Evolutionary conservation across 2,329 filamentous ascomycete species (phyloP), one percentile per base, ranked within the genome.

Genomic region (Fusarium keratoplasticum): DNA sequence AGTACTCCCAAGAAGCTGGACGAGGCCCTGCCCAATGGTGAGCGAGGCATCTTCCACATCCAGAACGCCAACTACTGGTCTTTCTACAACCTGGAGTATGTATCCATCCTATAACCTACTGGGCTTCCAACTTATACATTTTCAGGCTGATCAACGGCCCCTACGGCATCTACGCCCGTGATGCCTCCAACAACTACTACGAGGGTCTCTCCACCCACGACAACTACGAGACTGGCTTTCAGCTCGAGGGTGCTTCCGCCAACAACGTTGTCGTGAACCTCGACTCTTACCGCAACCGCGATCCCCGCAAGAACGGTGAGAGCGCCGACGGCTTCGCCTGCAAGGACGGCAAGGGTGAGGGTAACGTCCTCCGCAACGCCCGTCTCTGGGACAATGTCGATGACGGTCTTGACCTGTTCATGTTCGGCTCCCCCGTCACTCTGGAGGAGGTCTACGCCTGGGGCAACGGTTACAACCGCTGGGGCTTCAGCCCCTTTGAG

Each of bases 381-480:
- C 82, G 86, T 20, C 80, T 87, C 0, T 88, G 85, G 85, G 82
- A 88, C 62, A 88, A 88, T 35, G 86, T 87, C 8, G 86, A 88
- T 42, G 86, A 88, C 61, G 86, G 86, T 29, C 70, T 80, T 0
- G 79, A 80, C 14, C 42, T 80, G 2, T 80, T 29, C 42, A 74
- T 78, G 65, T 87, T 87, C 68, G 82, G 81, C 62, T 85, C 82
- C 7, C 77, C 82, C 9, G 72, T 87, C 13, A 86, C 84, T 1
- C 80, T 87, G 42, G 80, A 85, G 31, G 84, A 87, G 47, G 84
- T 83, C 0, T 81, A 85, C 38, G 76, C 85, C 0, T 87, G 84
- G 84, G 84, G 85, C 25, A 87, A 87, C 64, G 85, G 85, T 8
- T 79, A 84, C 64, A 85, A 87, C 66, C 79, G 81, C 22, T 87